These are phyloP conservation scores for Xylona heveae DNA, from an alignment of 495 filamentous ascomycete species.

Conservation along the genomic window DNA sequence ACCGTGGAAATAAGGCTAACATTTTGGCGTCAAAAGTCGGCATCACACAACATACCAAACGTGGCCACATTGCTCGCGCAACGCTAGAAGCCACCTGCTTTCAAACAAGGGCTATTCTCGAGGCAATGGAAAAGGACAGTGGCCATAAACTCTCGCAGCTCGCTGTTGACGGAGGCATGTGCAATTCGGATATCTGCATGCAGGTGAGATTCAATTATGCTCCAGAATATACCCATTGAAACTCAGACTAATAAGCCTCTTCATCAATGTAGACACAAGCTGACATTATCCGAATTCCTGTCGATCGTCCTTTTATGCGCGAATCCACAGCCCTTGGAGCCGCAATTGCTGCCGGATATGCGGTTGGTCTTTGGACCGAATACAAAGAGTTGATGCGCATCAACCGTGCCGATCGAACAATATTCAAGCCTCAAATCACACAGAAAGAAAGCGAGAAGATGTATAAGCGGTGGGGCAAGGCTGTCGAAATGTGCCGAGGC, in stretches of 20 bases:
- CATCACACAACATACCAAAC: slow-evolving; percentile 77
- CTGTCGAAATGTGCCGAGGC: slow-evolving; percentile 76
- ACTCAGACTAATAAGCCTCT: background rate
- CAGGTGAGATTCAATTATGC: slow-evolving; percentile 28
- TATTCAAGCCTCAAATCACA: slow-evolving; percentile 48
- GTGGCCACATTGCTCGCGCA: slow-evolving; percentile 80
- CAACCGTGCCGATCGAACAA: slow-evolving; percentile 50
- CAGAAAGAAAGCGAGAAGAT: slow-evolving; percentile 36
- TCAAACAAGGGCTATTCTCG: slow-evolving; percentile 85
- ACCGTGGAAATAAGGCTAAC: background rate
- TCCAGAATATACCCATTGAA: background rate
- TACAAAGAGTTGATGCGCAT: slow-evolving; percentile 62
- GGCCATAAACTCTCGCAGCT: slow-evolving; percentile 53
- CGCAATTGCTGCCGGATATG: slow-evolving; percentile 86
- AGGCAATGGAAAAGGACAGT: slow-evolving; percentile 87
- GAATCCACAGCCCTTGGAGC: slow-evolving; percentile 86
- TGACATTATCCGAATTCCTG: slow-evolving; percentile 70
- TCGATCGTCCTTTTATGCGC: slow-evolving; percentile 77
- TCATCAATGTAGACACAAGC: slow-evolving; percentile 46
- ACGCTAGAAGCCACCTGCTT: slow-evolving; percentile 90
- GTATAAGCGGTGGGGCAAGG: slow-evolving; percentile 67
- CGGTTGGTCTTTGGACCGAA: slow-evolving; percentile 59
- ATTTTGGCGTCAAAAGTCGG: slow-evolving; percentile 44
- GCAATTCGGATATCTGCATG: slow-evolving; percentile 86
- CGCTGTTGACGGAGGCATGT: slow-evolving; percentile 88